Evolutionary conservation across 1,139 yeast genomes (phyloP), one percentile per base, ranked within the genome.

Genomic region (Geotrichum reessii): DNA sequence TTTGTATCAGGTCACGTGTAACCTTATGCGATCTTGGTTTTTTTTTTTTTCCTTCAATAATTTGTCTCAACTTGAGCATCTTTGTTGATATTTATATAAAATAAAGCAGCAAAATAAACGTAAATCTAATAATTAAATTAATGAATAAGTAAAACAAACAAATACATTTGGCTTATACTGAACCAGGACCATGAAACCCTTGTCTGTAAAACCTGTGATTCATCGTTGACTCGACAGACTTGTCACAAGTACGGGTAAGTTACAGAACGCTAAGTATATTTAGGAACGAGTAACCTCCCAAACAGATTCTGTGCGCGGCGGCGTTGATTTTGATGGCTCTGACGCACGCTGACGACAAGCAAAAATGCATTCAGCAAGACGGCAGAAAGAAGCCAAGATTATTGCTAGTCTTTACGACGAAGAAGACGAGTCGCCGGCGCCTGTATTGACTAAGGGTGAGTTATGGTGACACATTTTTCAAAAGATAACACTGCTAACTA

Each of bases 321-420:
- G n/a, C 19, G 17, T 14, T 37, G 17, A 37, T 37, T 3, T 17
- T n/a, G 6, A 17, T 19, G 42, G 42, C 17, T 37, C 42, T 37
- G n/a, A 37, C 42, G 17, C 42, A 19, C 42, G 17, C 14, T 19
- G 7, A 37, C 42, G n/a, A 14, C 42, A 37, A 37, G 17, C 7
- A 11, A 37, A 27, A 21, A 53, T 53, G 56, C 56, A 47, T 31
- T 53, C 56, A 33, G 37, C 56, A 12, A 53, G 56, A 42, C 48
- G 52, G 6, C 56, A 47, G 22, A 53, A 53, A 27, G 56, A 47
- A n/a, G 56, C 56, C 47, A 53, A 47, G 37, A 25, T 53, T n/a
- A 53, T 53, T 24, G 37, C 52, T 6, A 47, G 56, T 47, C 33
- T 53, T 12, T 47, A 53, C 4, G 52, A 47, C 28, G 50, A 53